Evolutionary conservation across 2,329 filamentous ascomycete genomes (phyloP), one percentile per base, ranked within the genome.

Genomic region (Pseudogymnoascus sp.): DNA sequence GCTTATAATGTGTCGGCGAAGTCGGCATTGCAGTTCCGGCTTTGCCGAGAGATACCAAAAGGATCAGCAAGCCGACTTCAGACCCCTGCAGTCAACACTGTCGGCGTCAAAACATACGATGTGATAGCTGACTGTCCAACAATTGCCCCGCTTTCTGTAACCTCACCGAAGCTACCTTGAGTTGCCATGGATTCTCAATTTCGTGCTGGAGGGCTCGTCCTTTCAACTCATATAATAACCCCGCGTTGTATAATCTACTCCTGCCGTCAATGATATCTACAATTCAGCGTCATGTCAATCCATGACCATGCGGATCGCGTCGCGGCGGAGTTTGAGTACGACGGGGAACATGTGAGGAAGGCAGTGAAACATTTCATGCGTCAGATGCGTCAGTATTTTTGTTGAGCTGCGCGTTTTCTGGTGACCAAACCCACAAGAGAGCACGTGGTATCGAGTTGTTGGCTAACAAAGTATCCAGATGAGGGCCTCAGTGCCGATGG

Each of bases 301-400:
- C 78, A 78, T 66, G 83, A 87, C 66, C 89, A 93, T 77, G 91
- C 92, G 65, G 87, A 87, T 82, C 85, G 85, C 72, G 86, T 97
- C 72, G 89, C 90, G 71, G 84, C 84, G 70, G 86, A 95, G 76
- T 98, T 98, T 78, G 90, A 96, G 62, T 93, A 93, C 77, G 81
- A 85, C 65, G 83, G 91, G 70, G 84, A 87, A 61, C 84, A 92
- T 76, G 83, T 97, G 72, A 91, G 91, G 75, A 84, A 82, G 71
- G 90, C 87, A 68, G 92, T 96, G 66, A 81, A 85, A 67, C 92
- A 96, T 75, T 99, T 96, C 73, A 84, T 97, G 68, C 81, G 82
- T 65, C 87, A 98, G 79, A 93, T 97, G 88, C 81, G 89, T 86
- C 71, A 66, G 80, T 82, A 12, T 33, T 28, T 19, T 56, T n/a